These are phyloP conservation scores for Neohortaea acidophila DNA, from an alignment of 495 filamentous ascomycete species.

Conservation along the genomic window DNA sequence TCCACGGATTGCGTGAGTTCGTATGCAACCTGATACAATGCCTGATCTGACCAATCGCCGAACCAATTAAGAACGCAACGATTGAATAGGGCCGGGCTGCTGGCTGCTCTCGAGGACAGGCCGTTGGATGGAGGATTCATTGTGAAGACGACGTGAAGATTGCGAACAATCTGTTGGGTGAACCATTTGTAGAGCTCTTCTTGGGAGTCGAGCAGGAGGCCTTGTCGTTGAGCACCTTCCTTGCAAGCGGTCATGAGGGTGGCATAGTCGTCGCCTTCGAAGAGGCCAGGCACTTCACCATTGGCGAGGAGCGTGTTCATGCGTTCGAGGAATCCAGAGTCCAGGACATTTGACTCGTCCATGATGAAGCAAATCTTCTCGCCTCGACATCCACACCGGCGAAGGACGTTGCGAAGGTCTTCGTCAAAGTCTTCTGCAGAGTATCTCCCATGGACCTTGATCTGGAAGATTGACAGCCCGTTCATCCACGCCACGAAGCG, in stretches of 20 bases:
- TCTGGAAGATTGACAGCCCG: constrained; percentile 94
- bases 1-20: constrained; percentile 93
- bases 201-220: constrained; percentile 83
- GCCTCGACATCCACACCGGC: constrained; percentile 87
- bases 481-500: constrained; percentile 99
- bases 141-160: constrained; percentile 95
- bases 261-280: constrained; percentile 92
- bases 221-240: constrained; percentile 93
- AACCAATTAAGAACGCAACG: constrained; percentile 99
- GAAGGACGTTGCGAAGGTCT: constrained; percentile 82
- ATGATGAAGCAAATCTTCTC: constrained; percentile 99
- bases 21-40: constrained; percentile 91
- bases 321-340: constrained; percentile 94
- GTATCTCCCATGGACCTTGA: constrained; percentile 98
- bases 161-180: constrained; percentile 97
- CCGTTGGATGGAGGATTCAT: constrained; percentile 99
- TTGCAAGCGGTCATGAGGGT: constrained; percentile 97
- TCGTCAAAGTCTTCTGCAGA: constrained; percentile 98
- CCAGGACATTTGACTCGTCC: constrained; percentile 96
- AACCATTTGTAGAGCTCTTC: constrained; percentile 99
- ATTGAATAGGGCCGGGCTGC: constrained; percentile 95
- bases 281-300: constrained; percentile 92
- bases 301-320: constrained; percentile 99
- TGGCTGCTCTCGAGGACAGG: constrained; percentile 86
- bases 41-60: constrained; percentile 98